Evolutionary conservation across 306 rosid species (phyloP).

Genomic region (Fagus crenata): DNA sequence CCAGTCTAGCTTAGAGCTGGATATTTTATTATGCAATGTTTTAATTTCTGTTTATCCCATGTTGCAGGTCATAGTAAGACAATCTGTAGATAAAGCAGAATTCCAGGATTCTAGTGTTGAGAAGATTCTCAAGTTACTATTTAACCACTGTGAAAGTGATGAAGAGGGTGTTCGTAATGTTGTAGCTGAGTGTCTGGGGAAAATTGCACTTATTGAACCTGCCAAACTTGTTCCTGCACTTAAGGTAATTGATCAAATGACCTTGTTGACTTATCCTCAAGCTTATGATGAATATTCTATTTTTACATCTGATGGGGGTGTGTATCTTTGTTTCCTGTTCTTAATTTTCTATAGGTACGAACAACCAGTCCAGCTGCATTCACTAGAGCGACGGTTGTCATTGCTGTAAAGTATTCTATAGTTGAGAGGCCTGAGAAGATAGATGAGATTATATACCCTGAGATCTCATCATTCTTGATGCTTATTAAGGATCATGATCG

Average conservation of each 20-base stretch:
- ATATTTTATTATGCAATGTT: conserved; percentile 1
- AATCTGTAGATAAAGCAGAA: conserved; percentile 91
- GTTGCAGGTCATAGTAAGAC: conserved; percentile 91
- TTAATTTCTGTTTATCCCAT: conserved; percentile 23
- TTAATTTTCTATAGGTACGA: conserved; percentile 56
- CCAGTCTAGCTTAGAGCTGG: conserved; percentile 10
- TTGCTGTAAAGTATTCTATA: conserved; percentile 94
- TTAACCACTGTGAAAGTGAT: conserved; percentile 96
- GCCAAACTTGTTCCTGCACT: conserved; percentile 96
- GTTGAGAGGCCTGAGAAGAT: conserved; percentile 98
- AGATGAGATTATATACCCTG: conserved; percentile 91
- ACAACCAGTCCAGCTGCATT: conserved; percentile 90
- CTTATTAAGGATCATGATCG: conserved; percentile 95
- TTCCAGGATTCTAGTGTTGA: conserved; percentile 95
- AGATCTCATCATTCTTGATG: conserved; percentile 91
- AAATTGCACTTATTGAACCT: conserved; percentile 96
- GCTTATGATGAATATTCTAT: conserved; percentile 15
- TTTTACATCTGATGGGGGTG: conserved; percentile 27
- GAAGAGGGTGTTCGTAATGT: conserved; percentile 99
- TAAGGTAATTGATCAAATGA: conserved; percentile 53
- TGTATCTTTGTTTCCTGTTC: conserved; percentile 13
- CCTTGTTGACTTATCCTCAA: conserved; percentile 4
- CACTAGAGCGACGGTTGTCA: conserved; percentile 97
- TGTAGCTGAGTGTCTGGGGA: conserved; percentile 96
- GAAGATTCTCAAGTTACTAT: conserved; percentile 89